Percentiles rank a stretch among this genome's conserved stretches.
phyloP scores from a whole-genome alignment of 176 grass and related monocot species.

The Saccharum spontaneum region DNA sequence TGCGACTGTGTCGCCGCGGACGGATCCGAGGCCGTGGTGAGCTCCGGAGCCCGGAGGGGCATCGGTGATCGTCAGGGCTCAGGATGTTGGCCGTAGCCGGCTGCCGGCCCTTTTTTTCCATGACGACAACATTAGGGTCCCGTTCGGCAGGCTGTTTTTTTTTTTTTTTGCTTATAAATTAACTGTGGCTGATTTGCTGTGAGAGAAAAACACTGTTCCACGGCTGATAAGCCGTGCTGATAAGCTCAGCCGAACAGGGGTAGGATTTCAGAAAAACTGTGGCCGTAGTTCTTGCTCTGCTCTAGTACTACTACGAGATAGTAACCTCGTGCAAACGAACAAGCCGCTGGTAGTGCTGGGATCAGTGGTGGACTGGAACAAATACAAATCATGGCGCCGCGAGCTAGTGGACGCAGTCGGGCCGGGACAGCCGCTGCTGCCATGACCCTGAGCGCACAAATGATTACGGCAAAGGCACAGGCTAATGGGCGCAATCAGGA shows the following conservation, averaged over 20 bases:
- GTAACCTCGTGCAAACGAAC: not conserved
- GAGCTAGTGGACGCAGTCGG: no score
- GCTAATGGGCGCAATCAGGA: slow-evolving; percentile 15
- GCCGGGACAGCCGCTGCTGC: not conserved
- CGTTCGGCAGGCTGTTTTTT: no score
- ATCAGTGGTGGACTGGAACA: not conserved
- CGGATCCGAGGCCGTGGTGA: slow-evolving; percentile 15
- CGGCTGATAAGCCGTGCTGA: no score
- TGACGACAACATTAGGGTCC: not conserved
- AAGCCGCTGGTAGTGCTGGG: not conserved
- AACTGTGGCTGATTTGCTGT: no score
- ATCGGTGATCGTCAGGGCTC: not conserved
- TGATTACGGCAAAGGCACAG: not conserved
- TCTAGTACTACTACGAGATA: no score
- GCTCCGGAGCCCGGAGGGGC: not conserved
- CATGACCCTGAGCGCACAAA: not conserved
- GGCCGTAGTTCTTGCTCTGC: not conserved
- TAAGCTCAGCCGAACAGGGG: no score
- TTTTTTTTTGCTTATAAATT: no score
- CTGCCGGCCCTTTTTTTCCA: not conserved
- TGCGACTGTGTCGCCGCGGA: slow-evolving; percentile 10
- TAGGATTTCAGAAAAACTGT: not conserved
- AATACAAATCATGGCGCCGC: not conserved
- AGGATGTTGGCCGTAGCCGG: not conserved
- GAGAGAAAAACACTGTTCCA: no score